A percentile compares a stretch with the other conserved stretches of the same genome.
These are phyloP conservation scores for Aspergillus bertholletiae DNA, from an alignment of 495 filamentous ascomycete species.

Conservation along the genomic window DNA sequence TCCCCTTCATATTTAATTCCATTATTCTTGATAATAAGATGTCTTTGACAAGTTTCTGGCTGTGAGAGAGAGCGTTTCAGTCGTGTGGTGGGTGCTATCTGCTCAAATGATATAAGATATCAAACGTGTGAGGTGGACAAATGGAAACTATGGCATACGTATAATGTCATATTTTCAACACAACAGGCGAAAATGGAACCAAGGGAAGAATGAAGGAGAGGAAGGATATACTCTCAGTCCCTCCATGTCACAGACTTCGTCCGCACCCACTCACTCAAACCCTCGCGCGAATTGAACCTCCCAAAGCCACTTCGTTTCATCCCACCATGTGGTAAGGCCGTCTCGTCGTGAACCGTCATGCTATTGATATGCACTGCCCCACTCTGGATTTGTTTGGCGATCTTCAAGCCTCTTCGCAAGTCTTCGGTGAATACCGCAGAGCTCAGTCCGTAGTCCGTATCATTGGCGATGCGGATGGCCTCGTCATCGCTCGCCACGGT, in stretches of 20 bases:
- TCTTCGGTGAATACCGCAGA: slow-evolving; percentile 27
- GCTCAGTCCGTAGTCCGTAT: slow-evolving; percentile 28
- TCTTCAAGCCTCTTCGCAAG: slow-evolving; percentile 14
- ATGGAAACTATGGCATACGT: too few species aligned
- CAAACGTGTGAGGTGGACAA: too few species aligned
- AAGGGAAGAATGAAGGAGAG: too few species aligned
- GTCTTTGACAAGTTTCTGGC: too few species aligned
- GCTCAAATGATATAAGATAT: too few species aligned
- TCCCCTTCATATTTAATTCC: too few species aligned
- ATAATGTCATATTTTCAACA: too few species aligned
- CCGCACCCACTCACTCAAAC: slow-evolving; percentile 63
- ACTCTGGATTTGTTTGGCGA: slow-evolving; percentile 15
- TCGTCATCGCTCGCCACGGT: slow-evolving; percentile 23
- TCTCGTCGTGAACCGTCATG: slow-evolving; percentile 78
- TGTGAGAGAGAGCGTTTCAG: too few species aligned
- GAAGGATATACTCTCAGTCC: too few species aligned
- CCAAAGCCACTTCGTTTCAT: slow-evolving; percentile 72
- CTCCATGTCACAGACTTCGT: slow-evolving; percentile 59
- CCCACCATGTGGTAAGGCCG: slow-evolving; percentile 68
- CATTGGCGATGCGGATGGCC: slow-evolving; percentile 21
- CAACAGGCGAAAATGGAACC: too few species aligned
- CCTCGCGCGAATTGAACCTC: slow-evolving; percentile 40
- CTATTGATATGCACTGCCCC: slow-evolving; percentile 73
- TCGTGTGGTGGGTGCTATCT: too few species aligned
- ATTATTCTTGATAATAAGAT: too few species aligned